Evolutionary conservation across 2,329 filamentous ascomycete genomes (phyloP).

Genomic region (Aspergillus calidoustus): DNA sequence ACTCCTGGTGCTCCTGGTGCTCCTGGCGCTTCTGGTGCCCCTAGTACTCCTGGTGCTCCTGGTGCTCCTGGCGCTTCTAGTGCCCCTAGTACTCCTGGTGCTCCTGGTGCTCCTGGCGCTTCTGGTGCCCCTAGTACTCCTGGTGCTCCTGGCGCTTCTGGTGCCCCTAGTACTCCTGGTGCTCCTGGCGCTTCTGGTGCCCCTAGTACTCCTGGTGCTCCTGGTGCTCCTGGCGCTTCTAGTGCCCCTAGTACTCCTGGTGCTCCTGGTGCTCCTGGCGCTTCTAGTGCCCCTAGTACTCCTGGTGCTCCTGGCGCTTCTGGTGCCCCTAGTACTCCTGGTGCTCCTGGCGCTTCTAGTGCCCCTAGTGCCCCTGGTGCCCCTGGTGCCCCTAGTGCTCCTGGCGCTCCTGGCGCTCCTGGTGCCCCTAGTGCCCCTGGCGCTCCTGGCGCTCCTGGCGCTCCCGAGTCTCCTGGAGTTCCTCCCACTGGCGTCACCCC

Average conservation of each 20-base stretch:
- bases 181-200: constrained; percentile 5
- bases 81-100: not conserved
- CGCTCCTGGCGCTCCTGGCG: constrained; percentile 2
- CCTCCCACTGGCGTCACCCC: constrained; percentile 17
- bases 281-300: no score
- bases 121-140: not conserved
- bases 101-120: not conserved
- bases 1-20: constrained; percentile 1
- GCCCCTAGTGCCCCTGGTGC: constrained; percentile 13
- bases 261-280: constrained; percentile 6
- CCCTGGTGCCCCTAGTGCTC: constrained; percentile 13
- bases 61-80: constrained; percentile 7
- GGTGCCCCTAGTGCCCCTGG: constrained; percentile 5
- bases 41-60: not conserved
- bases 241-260: not conserved
- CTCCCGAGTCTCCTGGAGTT: no score
- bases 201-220: not conserved
- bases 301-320: no score
- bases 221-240: not conserved
- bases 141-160: not conserved
- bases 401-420: constrained; percentile 5
- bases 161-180: constrained; percentile 5
- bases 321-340: no score
- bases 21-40: not conserved
- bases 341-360: no score